Percentiles rank a stretch among this genome's conserved stretches.
These are phyloP conservation scores for Stromatinia cepivora DNA, from an alignment of 2,329 filamentous ascomycete genomes.

Conservation along the genomic window DNA sequence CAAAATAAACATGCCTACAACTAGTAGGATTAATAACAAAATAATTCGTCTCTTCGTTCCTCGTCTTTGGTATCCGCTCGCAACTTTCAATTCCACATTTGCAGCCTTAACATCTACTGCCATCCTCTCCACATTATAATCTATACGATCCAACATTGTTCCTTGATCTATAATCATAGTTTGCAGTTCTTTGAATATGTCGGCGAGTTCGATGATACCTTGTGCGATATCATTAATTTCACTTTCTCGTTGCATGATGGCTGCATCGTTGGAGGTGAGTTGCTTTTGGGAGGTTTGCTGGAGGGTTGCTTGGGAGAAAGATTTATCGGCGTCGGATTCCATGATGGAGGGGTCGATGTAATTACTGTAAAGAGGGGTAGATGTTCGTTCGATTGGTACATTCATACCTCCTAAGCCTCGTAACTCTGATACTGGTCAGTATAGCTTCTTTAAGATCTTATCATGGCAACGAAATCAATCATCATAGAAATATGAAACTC, in stretches of 20 bases:
- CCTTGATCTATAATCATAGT: constrained; percentile 93
- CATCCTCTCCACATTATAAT: constrained; percentile 98
- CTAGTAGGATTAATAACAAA: constrained; percentile 78
- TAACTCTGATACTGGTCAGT: constrained; percentile 56
- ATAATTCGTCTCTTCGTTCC: constrained; percentile 92
- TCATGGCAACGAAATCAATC: neutral
- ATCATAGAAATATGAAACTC: constrained; percentile 36
- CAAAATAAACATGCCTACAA: constrained; percentile 84
- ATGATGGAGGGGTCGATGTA: constrained; percentile 85
- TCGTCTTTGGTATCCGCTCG: constrained; percentile 84
- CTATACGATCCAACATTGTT: constrained; percentile 88
- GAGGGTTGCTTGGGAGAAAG: constrained; percentile 85
- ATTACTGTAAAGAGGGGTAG: constrained; percentile 51
- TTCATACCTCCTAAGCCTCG: constrained; percentile 67
- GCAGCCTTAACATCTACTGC: constrained; percentile 89
- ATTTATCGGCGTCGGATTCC: constrained; percentile 91
- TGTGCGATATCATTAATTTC: constrained; percentile 98
- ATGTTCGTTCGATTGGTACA: constrained; percentile 54
- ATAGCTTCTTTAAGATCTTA: neutral
- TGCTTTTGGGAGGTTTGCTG: constrained; percentile 69
- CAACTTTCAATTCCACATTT: constrained; percentile 86
- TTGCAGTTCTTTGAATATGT: constrained; percentile 95
- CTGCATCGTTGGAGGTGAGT: constrained; percentile 74
- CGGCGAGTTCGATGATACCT: constrained; percentile 94
- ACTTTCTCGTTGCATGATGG: constrained; percentile 86